phyloP scores from a whole-genome alignment of 306 rosid species.

The Quercus alba region DNA sequence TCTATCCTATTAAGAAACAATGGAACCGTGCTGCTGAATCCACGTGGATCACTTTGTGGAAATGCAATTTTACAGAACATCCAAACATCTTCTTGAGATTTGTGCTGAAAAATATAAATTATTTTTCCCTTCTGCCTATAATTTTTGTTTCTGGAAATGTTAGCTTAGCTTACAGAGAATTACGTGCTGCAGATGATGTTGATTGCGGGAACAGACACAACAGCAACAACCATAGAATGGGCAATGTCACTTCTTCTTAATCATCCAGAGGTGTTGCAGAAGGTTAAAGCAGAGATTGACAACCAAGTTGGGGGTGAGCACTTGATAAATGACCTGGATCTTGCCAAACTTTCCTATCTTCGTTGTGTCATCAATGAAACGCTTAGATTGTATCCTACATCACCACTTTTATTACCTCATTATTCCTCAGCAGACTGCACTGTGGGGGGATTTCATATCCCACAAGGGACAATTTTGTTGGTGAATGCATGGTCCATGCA shows the following conservation, averaged over 20 bases:
- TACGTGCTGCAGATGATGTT: background rate
- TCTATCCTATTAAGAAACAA: background rate
- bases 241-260: conserved; percentile 27
- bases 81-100: too few relatives aligned
- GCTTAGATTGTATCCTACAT: conserved; percentile 35
- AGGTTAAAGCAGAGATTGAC: conserved; percentile 19
- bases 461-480: conserved; percentile 41
- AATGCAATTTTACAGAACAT: too few relatives aligned
- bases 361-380: conserved; percentile 33
- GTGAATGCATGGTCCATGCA: conserved; percentile 46
- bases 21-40: background rate
- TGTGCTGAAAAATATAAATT: too few relatives aligned
- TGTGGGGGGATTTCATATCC: conserved; percentile 37
- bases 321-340: conserved; percentile 27
- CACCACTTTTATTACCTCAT: conserved; percentile 37
- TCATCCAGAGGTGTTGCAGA: conserved; percentile 22
- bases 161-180: background rate
- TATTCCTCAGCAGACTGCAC: conserved; percentile 28
- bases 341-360: conserved; percentile 21
- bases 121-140: too few relatives aligned
- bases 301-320: background rate
- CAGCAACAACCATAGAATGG: conserved; percentile 34
- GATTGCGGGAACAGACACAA: conserved; percentile 28
- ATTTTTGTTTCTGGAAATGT: too few relatives aligned
- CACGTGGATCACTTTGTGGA: too few relatives aligned